Percentiles rank a stretch among this genome's conserved stretches.
Evolutionary conservation across 495 filamentous ascomycete species (phyloP).

Genomic region (Neurospora pannonica): DNA sequence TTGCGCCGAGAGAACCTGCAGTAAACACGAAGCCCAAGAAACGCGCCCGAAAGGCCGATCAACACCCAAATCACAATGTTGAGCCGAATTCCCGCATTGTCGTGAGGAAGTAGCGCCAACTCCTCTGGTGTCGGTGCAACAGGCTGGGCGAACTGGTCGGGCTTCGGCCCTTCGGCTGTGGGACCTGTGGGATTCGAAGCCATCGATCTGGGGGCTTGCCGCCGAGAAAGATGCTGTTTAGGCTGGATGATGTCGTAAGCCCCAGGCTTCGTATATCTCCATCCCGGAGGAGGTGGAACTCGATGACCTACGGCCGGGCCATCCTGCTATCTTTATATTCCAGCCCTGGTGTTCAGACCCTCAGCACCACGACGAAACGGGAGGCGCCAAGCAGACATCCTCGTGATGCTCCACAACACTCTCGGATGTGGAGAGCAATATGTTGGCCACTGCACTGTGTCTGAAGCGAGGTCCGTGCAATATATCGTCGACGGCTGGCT

Average conservation of each 20-base stretch:
- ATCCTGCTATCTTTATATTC: not conserved
- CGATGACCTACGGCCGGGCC: not conserved
- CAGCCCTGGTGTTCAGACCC: not conserved
- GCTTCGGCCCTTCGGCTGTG: not conserved
- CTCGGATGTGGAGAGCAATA: not conserved
- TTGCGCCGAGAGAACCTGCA: conserved; percentile 16
- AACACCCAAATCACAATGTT: conserved; percentile 19
- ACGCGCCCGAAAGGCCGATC: conserved; percentile 12
- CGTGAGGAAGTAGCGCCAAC: conserved; percentile 13
- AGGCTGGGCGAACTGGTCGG: conserved; percentile 11
- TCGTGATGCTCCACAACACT: not conserved
- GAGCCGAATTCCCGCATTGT: conserved; percentile 16
- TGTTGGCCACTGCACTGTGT: not conserved
- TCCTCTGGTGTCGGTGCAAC: not conserved
- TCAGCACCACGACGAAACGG: not conserved
- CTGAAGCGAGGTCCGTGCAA: not conserved
- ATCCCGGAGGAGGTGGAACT: not conserved
- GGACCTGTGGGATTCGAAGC: not conserved
- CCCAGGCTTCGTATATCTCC: not conserved
- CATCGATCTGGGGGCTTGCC: not conserved
- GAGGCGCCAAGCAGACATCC: not conserved
- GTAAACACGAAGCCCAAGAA: conserved; percentile 25
- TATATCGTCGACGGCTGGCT: not conserved
- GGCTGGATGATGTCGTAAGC: not conserved
- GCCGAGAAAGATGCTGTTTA: not conserved